Evolutionary conservation across 2,329 filamentous ascomycete species (phyloP).

Genomic region (Diplodia sapinea): DNA sequence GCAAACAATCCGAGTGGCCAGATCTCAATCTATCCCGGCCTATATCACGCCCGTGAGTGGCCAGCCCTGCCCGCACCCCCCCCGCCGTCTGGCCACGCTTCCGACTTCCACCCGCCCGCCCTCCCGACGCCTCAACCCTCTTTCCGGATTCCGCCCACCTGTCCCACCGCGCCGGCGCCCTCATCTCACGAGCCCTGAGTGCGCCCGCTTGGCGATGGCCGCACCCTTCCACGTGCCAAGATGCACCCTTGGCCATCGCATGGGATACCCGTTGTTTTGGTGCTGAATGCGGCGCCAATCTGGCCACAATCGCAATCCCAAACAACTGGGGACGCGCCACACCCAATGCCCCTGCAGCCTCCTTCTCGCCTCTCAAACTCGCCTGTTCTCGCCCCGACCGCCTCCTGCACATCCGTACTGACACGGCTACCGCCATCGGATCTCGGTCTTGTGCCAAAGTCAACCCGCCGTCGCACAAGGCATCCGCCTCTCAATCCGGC

Average conservation of each 20-base stretch:
- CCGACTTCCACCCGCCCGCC: conserved; percentile 25
- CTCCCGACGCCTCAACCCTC: conserved; percentile 28
- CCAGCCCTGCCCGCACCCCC: conserved; percentile 13
- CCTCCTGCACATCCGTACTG: conserved; percentile 3
- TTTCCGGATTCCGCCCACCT: conserved; percentile 9
- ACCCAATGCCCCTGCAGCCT: conserved; percentile 7
- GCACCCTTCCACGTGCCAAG: not conserved
- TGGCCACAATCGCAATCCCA: conserved; percentile 17
- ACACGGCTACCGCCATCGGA: conserved; percentile 8
- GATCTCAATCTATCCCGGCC: not conserved
- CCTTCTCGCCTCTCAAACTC: conserved; percentile 3
- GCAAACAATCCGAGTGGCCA: conserved; percentile 23
- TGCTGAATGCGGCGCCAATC: too few species aligned
- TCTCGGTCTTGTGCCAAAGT: not conserved
- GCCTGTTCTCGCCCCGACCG: conserved; percentile 3
- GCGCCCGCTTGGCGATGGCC: not conserved
- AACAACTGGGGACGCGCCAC: conserved; percentile 11
- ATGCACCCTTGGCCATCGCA: conserved; percentile 13
- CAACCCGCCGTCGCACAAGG: conserved; percentile 20
- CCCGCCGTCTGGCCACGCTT: conserved; percentile 1
- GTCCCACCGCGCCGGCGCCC: conserved; percentile 6
- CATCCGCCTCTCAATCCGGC: not conserved
- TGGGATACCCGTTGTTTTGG: not conserved
- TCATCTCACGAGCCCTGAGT: not conserved
- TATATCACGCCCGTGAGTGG: conserved; percentile 15